Evolutionary conservation across 768 basidiomycete species (phyloP).

Genomic region (Mycena vulgaris): DNA sequence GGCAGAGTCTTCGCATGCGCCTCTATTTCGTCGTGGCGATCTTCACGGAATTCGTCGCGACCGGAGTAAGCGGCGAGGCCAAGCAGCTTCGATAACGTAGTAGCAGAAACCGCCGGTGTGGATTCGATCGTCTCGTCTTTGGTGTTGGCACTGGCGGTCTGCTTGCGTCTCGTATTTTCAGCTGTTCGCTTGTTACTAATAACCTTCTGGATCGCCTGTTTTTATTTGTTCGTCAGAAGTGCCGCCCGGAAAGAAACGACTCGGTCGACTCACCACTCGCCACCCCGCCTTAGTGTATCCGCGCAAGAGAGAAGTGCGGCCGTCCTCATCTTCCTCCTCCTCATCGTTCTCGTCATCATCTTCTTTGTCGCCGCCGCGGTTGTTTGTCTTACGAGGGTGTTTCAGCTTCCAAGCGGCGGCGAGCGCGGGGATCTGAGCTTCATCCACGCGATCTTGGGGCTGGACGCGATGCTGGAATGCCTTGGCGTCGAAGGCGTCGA

Average conservation of each 20-base stretch:
- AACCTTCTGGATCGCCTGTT: background rate
- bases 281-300: background rate
- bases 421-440: background rate
- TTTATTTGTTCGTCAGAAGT: background rate
- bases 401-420: background rate
- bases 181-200: background rate
- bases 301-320: background rate
- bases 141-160: background rate
- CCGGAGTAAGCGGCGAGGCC: too few species aligned
- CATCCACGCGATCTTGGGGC: background rate
- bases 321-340: background rate
- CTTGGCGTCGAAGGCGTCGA: constrained; percentile 1
- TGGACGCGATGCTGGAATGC: constrained; percentile 10
- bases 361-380: background rate
- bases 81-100: too few species aligned
- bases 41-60: too few species aligned
- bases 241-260: background rate
- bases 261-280: background rate
- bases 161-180: background rate
- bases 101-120: background rate
- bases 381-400: background rate
- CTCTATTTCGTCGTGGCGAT: background rate
- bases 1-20: too few species aligned
- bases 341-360: background rate
- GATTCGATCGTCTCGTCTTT: background rate